Evolutionary conservation across 495 filamentous ascomycete species (phyloP).

Genomic region (Thozetella sp.): DNA sequence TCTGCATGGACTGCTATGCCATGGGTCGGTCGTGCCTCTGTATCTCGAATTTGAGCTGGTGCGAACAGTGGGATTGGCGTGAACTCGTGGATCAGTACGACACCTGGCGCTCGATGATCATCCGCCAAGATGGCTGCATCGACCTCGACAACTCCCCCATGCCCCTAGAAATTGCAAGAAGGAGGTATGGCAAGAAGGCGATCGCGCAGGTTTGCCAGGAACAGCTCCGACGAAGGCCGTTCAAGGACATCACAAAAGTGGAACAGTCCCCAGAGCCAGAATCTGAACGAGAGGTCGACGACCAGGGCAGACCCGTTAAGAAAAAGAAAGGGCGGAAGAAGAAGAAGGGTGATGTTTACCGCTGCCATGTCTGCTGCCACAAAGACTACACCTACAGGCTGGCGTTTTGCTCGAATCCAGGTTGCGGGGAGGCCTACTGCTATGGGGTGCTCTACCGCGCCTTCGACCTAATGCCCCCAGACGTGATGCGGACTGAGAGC

Average conservation of each 20-base stretch:
- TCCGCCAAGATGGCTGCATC: constrained; percentile 63
- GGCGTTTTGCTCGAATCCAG: constrained; percentile 64
- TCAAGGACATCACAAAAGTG: constrained; percentile 52
- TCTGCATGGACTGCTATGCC: constrained; percentile 95
- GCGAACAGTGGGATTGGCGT: constrained; percentile 88
- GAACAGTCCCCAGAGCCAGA: constrained; percentile 38
- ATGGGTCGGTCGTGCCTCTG: constrained; percentile 93
- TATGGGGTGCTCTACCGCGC: constrained; percentile 87
- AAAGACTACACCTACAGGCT: constrained; percentile 80
- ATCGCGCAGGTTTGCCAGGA: constrained; percentile 90
- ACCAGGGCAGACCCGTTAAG: constrained; percentile 49
- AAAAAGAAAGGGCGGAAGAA: constrained; percentile 38
- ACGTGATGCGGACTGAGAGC: constrained; percentile 71
- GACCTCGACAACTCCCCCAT: constrained; percentile 62
- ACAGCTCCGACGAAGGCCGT: constrained; percentile 73
- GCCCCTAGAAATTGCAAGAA: constrained; percentile 64
- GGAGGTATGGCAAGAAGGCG: constrained; percentile 66
- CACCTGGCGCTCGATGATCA: constrained; percentile 74
- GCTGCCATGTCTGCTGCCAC: constrained; percentile 81
- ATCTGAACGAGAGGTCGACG: constrained; percentile 50
- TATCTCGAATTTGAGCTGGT: constrained; percentile 82
- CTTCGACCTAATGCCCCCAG: constrained; percentile 82
- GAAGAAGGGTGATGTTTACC: constrained; percentile 47
- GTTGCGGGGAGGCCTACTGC: constrained; percentile 75
- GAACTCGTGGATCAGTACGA: constrained; percentile 79